Evolutionary conservation across 176 grass and related monocot genomes (phyloP).

Genomic region (Hordeum marinum): DNA sequence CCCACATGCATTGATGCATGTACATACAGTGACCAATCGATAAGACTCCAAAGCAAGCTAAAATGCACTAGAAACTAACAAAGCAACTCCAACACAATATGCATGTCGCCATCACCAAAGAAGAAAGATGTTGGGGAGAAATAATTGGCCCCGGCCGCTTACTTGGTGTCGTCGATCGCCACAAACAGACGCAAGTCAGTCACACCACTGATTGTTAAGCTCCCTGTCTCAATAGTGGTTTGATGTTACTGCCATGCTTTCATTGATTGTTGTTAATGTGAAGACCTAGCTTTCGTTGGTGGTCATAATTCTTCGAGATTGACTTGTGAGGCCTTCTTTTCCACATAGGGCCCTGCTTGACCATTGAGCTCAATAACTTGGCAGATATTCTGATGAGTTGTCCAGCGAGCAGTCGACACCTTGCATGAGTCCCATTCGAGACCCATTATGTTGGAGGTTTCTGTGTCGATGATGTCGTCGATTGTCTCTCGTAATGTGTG

Average conservation of each 20-base stretch:
- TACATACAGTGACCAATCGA: not conserved
- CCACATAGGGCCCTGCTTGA: not conserved
- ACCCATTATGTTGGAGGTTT: not conserved
- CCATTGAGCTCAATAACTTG: not conserved
- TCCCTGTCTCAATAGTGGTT: not conserved
- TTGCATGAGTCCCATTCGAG: not conserved
- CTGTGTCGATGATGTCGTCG: not conserved
- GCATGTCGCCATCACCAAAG: slow-evolving; percentile 3
- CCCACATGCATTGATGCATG: not conserved
- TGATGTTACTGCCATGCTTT: not conserved
- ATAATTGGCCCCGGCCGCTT: not conserved
- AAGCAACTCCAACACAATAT: not conserved
- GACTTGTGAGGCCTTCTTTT: not conserved
- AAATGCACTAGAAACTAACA: not conserved
- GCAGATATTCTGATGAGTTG: not conserved
- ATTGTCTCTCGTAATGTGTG: not conserved
- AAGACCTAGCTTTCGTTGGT: not conserved
- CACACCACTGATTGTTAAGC: not conserved
- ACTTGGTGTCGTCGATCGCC: not conserved
- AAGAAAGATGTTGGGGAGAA: not conserved
- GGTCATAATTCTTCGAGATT: not conserved
- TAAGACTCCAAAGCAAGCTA: not conserved
- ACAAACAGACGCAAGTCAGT: not conserved
- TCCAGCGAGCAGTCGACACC: not conserved
- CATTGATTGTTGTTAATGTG: not conserved